Evolutionary conservation across 768 basidiomycete species (phyloP), one percentile per base, ranked within the genome.

Genomic region (Russula sp.): DNA sequence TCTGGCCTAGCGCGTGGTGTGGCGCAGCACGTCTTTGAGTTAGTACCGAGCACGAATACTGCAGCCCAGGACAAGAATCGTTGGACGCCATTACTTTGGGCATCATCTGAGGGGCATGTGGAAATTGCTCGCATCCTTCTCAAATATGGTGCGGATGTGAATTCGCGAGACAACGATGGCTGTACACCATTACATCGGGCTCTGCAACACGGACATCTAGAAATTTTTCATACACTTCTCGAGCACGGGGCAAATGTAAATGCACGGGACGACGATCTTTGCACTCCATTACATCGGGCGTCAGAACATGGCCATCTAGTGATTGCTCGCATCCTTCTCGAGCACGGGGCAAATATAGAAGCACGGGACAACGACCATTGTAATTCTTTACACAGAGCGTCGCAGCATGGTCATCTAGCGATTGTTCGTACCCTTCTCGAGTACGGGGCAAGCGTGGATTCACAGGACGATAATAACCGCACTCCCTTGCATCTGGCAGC

Each of bases 11-110:
- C 42, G 22, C 59, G 63, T 1, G 81, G 83, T 18, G 75, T 86
- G 18, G 83, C 82, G 6, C 88, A 90, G 65, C 84, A 85, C 63
- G 86, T 90, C 25, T 87, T 88, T 66, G 87, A 90, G 72, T 80
- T 93, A 20, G 83, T 90, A 16, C 87, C 88, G 8, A 90, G 42
- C 42, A 18, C 42, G 18, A 18, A 43, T 2, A 1, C 16, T 2
- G 5, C 42, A n/a, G 42, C 42, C n/a, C 42, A 43, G 42, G 42
- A 43, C 7, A 18, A 6, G 16, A 16, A 43, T 18, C 18, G 42
- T 8, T 43, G 42, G 42, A 18, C 42, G 3, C 42, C 42, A n/a
- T 43, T 43, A 43, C 16, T n/a, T 43, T 8, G 18, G 8, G 42
- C 42, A 7, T n/a, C n/a, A 2, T 43, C 42, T 6, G 42, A 43